Evolutionary conservation across 768 basidiomycete genomes (phyloP), one percentile per base, ranked within the genome.

Genomic region (Chalciporus sphaerocephalus): DNA sequence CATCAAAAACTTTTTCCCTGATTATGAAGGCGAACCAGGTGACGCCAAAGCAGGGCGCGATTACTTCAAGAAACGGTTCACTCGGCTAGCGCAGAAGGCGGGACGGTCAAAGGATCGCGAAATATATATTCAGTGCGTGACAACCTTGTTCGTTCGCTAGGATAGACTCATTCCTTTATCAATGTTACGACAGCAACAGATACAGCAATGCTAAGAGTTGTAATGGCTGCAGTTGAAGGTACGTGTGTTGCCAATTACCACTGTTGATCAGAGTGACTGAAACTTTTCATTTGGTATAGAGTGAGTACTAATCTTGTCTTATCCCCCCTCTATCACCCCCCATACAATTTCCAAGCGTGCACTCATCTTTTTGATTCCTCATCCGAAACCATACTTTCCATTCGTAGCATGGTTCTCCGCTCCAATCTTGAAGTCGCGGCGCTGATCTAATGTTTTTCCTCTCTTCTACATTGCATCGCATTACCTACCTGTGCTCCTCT

Each of bases 171-270:
- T 45, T 27, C 35, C 41, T 42, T 39, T 35, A 27, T 8, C 24
- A 92, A 92, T 67, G 82, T 85, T 48, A 94, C 92, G 35, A 94
- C 84, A 33, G 91, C 92, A 25, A 92, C 92, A 17, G 92, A 94
- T 70, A 93, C 91, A 1, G 87, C 79, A 16, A 76, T 92, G 75
- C 68, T 94, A 40, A 75, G 87, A 56, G 89, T 94, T 16, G 89
- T 97, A 13, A 95, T 95, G 93, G 88, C 89, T 52, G 92, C 93
- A 50, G 91, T 93, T 40, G 88, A 92, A 92, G 91, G 90, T 90
- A 51, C 56, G 81, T 73, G 44, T 39, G 28, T n/a, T 32, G 8
- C 30, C 36, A 48, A 20, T 10, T 20, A 18, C 21, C 2, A 12
- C 5, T 6, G 35, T 28, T 3, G 38, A 51, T 41, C 28, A 47